Base-by-base conservation (phyloP, 2,329 filamentous ascomycete genomes). In the Ceratocystiopsis sp. region DNA sequence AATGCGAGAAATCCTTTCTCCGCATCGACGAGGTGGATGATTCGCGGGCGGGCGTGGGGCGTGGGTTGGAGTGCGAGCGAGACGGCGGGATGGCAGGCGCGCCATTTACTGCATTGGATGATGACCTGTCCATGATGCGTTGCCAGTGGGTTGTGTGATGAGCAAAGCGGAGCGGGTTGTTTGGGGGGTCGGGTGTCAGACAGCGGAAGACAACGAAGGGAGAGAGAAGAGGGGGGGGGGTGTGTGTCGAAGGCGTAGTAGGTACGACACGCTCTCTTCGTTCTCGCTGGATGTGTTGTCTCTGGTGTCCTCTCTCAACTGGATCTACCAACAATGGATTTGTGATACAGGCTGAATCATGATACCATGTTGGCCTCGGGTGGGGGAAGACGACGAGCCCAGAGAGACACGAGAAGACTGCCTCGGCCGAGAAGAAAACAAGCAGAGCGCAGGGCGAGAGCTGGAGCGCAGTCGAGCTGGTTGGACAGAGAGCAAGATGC, bases 91-190 rank as follows among this genome's bases (percentile, higher is more conserved):
- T 49, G 46, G 48, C 46, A 40, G 46, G 34, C 51, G 51, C 47
- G 52, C 54, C 54, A 51, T 55, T 53, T 47, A 53, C 50, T 43
- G 51, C 53, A 51, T 48, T 55, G 46, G 52, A 48, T 52, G 52
- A 48, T 52, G 58, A 52, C 51, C 52, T 57, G 56, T 61, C 58
- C 59, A 61, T 62, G 49, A 29, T 45, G 17, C 34, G 25, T 21
- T 15, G 6, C 25, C 10, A 8, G 15, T 40, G 38, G 19, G 53
- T 51, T 53, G 54, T 51, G 51, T 52, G 51, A 48, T 49, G 48
- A 45, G 47, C 51, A 45, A 41, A 41, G 40, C 35, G 37, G 38
- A 44, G 38, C 47, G 44, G 42, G 19, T 9, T 9, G 25, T 29
- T 29, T 8, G 25, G 25, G 25, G 19, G 19, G 19, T 21, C 4